Percentiles rank a stretch among this genome's conserved stretches.
Conservation (phyloP, 345 rosid genomes). For the Reutealis trisperma region DNA sequence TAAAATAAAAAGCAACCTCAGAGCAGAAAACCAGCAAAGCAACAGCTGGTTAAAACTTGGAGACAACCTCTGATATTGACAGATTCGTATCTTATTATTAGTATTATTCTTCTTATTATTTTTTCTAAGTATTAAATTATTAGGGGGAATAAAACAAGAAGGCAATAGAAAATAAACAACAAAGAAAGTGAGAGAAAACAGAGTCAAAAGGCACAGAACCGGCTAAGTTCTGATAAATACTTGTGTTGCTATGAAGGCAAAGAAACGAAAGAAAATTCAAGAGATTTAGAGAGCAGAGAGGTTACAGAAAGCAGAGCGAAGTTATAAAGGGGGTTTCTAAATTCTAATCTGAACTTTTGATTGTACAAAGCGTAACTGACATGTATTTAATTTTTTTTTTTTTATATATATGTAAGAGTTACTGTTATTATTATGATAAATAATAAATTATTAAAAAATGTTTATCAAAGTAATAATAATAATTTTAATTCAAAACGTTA, state of each 20-base stretch:
- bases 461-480: too few species aligned
- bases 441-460: too few species aligned
- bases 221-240: not conserved
- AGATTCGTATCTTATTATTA: constrained; percentile 22
- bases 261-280: not conserved
- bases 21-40: constrained; percentile 25
- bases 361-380: too few species aligned
- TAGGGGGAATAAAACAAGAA: not conserved
- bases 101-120: not conserved
- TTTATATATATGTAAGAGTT: too few species aligned
- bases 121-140: not conserved
- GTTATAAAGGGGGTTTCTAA: too few species aligned
- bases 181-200: not conserved
- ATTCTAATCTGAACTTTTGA: too few species aligned
- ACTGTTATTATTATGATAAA: too few species aligned
- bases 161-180: not conserved
- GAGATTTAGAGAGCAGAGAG: not conserved
- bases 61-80: constrained; percentile 32
- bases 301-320: too few species aligned
- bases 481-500: too few species aligned
- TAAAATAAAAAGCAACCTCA: not conserved
- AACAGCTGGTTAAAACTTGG: constrained; percentile 29
- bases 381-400: too few species aligned
- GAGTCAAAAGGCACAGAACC: not conserved
- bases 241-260: not conserved